Evolutionary conservation across 176 grass and related monocot species (phyloP).

Genomic region (sorghum (Sorghum bicolor)): DNA sequence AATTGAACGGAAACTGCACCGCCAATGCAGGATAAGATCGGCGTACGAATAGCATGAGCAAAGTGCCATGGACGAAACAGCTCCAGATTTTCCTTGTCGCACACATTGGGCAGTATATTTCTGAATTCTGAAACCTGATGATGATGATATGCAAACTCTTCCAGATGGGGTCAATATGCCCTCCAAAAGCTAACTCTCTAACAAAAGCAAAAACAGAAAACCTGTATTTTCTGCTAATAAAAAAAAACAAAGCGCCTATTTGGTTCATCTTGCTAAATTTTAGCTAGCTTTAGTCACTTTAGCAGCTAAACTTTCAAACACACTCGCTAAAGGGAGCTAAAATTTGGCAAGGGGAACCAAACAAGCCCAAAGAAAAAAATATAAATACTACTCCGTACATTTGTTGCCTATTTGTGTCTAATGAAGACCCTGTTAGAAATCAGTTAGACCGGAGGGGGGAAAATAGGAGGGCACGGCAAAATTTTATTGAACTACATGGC

Average conservation of each 20-base stretch:
- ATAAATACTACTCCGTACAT: not conserved
- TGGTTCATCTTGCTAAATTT: no score
- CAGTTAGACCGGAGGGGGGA: not conserved
- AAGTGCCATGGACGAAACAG: not conserved
- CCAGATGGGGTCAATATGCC: not conserved
- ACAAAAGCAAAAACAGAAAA: not conserved
- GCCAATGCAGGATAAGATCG: not conserved
- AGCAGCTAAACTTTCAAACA: no score
- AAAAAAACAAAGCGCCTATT: not conserved
- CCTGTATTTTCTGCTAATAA: not conserved
- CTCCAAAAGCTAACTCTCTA: not conserved
- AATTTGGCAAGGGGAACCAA: no score
- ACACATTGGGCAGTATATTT: not conserved
- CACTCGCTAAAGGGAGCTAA: no score
- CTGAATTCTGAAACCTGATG: not conserved
- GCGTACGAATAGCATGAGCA: not conserved
- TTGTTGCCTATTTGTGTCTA: not conserved
- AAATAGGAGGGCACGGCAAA: not conserved
- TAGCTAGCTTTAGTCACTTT: no score
- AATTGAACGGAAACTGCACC: not conserved
- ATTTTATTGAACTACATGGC: slow-evolving; percentile 22
- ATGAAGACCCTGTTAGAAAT: slow-evolving; percentile 32
- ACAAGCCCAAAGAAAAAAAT: not conserved
- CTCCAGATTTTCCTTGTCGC: not conserved
- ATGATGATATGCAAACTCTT: not conserved